Evolutionary conservation across 164 flowering plant genomes (phyloP), one percentile per base, ranked within the genome.

Genomic region (Umbilicus rupestris): DNA sequence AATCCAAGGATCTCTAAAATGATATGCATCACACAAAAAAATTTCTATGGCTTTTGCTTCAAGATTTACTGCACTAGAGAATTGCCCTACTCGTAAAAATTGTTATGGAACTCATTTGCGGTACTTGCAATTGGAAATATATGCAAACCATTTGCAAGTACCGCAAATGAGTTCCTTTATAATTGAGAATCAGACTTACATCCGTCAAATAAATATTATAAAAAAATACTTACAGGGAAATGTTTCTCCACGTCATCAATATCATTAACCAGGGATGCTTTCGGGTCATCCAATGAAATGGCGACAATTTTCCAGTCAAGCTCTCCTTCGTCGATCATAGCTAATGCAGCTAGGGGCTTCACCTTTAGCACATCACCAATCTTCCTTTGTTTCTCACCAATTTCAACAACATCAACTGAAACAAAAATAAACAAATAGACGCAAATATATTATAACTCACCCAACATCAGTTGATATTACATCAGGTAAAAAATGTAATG

Each of bases 291-390:
- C 78, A 91, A 73, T 16, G 99, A 91, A 72, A 94, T 89, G 19
- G 97, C 97, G 73, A 94, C 78, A 17, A 94, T 88, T 79, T 94
- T 94, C 97, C 99, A 94, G 82, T 94, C 99, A 71, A 94, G 96
- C 70, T 94, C 99, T 14, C 97, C 99, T 63, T 91, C 97, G 76
- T 94, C 99, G 71, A 94, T 89, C 99, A 94, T 91, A 24, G 99
- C 99, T 55, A 94, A 76, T 62, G 94, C 97, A 73, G 77, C 97
- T 69, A 94, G 71, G 15, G 99, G 97, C 78, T 94, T 94, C 31
- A 94, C 90, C 77, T 75, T 87, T 45, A 91, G 77, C 72, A 94
- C 69, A 73, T 94, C 79, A 33, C 99, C 99, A 66, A 87, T 86
- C 79, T 83, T 81, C 50, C 84, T 77, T 46, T 60, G 84, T 45